Percentiles rank a stretch among this genome's conserved stretches.
Conservation (phyloP, 164 flowering plant species). For the Taxillus chinensis region DNA sequence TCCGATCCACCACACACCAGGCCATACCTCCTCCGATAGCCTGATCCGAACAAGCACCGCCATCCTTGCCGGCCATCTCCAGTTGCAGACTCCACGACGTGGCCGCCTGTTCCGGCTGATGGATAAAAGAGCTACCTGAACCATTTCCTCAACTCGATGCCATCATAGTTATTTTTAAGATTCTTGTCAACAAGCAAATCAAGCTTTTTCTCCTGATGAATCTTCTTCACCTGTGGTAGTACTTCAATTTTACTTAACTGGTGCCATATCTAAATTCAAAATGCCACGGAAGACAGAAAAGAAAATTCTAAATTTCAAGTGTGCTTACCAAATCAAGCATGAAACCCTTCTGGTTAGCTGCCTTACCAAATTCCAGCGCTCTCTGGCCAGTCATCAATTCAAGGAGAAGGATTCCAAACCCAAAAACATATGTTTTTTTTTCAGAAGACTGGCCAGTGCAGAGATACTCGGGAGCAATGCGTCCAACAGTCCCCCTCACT, state of each 20-base stretch:
- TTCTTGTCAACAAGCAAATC: constrained; percentile 79
- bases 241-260: too few relatives aligned
- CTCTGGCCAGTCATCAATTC: constrained; percentile 81
- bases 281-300: too few relatives aligned
- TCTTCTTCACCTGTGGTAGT: constrained; percentile 55
- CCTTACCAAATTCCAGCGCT: constrained; percentile 83
- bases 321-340: constrained; percentile 83
- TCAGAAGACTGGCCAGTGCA: constrained; percentile 96
- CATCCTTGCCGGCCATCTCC: too few relatives aligned
- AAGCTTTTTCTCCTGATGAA: constrained; percentile 72
- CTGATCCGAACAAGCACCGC: too few relatives aligned
- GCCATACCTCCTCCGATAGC: too few relatives aligned
- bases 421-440: constrained; percentile 76
- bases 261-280: too few relatives aligned
- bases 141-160: constrained; percentile 83
- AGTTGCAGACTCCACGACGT: too few relatives aligned
- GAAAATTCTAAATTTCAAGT: background rate
- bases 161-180: constrained; percentile 46
- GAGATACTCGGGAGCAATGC: constrained; percentile 92
- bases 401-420: constrained; percentile 85
- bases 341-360: constrained; percentile 79
- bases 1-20: too few relatives aligned
- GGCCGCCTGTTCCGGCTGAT: constrained; percentile 1
- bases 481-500: constrained; percentile 90
- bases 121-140: constrained; percentile 60